Percentiles rank a stretch among this genome's conserved stretches.
phyloP scores from a whole-genome alignment of 345 rosid species.

The Arabis hirsuta region DNA sequence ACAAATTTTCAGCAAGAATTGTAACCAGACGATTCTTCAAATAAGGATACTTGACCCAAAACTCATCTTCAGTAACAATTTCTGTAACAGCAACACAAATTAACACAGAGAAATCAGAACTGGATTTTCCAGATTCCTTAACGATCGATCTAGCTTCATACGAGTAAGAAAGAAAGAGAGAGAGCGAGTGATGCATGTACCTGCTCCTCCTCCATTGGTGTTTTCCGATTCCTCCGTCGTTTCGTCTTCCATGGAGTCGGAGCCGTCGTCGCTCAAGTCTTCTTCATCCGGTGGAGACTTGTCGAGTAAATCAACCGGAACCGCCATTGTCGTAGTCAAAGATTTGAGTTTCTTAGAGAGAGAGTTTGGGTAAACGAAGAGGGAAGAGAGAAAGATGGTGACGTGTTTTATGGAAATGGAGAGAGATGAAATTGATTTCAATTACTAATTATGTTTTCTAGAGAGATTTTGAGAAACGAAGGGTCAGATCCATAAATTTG shows the following conservation, averaged over 20 bases:
- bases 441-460: too few relatives aligned
- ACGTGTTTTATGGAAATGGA: too few relatives aligned
- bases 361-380: neutral
- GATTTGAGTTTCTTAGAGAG: too few relatives aligned
- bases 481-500: too few relatives aligned
- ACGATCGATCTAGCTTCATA: neutral
- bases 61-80: conserved; percentile 22
- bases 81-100: neutral
- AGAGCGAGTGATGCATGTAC: conserved; percentile 18
- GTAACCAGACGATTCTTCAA: neutral
- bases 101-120: too few relatives aligned
- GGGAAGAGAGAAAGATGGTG: neutral
- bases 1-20: neutral
- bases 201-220: conserved; percentile 21
- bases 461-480: too few relatives aligned
- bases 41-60: conserved; percentile 25
- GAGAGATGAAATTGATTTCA: neutral
- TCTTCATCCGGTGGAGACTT: conserved; percentile 29
- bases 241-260: conserved; percentile 28
- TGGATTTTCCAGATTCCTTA: too few relatives aligned
- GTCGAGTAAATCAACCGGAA: conserved; percentile 13
- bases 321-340: conserved; percentile 26
- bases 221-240: neutral
- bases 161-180: neutral
- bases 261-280: too few relatives aligned